phyloP scores from a whole-genome alignment of 495 filamentous ascomycete species.

The Neurospora pannonica region DNA sequence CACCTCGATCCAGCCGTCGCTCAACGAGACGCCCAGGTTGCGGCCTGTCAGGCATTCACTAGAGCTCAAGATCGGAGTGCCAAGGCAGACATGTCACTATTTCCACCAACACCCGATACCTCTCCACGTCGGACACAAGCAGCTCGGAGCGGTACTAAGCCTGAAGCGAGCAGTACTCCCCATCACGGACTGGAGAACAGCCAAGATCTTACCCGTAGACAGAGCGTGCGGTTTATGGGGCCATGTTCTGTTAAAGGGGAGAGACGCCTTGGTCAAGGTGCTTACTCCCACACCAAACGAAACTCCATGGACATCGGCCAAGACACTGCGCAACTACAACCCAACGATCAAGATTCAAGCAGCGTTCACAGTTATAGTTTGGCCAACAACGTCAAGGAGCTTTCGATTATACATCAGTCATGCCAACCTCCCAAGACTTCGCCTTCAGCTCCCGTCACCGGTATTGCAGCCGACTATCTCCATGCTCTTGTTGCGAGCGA shows the following conservation, averaged over 20 bases:
- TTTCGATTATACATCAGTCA: background rate
- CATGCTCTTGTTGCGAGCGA: slow-evolving; percentile 27
- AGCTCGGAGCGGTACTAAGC: background rate
- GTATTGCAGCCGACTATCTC: slow-evolving; percentile 21
- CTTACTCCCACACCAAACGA: background rate
- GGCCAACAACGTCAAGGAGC: background rate
- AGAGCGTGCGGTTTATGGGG: slow-evolving; percentile 49
- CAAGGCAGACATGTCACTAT: slow-evolving; percentile 30
- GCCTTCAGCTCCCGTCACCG: slow-evolving; percentile 9
- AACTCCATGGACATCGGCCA: background rate
- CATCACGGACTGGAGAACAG: background rate
- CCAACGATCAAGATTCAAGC: slow-evolving; percentile 1
- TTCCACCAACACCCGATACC: slow-evolving; percentile 19
- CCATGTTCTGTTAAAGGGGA: slow-evolving; percentile 21
- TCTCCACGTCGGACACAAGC: slow-evolving; percentile 8
- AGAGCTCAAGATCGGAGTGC: slow-evolving; percentile 40
- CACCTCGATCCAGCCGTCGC: slow-evolving; percentile 46
- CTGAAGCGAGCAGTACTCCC: background rate
- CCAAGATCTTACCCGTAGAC: slow-evolving; percentile 28
- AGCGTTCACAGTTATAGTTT: slow-evolving; percentile 1
- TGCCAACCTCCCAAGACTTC: slow-evolving; percentile 8
- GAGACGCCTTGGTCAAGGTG: background rate
- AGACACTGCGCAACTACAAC: background rate
- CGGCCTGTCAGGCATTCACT: slow-evolving; percentile 57
- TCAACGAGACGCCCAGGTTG: slow-evolving; percentile 53